Evolutionary conservation across 2,329 filamentous ascomycete genomes (phyloP).

Genomic region (Hypocreales sp.): DNA sequence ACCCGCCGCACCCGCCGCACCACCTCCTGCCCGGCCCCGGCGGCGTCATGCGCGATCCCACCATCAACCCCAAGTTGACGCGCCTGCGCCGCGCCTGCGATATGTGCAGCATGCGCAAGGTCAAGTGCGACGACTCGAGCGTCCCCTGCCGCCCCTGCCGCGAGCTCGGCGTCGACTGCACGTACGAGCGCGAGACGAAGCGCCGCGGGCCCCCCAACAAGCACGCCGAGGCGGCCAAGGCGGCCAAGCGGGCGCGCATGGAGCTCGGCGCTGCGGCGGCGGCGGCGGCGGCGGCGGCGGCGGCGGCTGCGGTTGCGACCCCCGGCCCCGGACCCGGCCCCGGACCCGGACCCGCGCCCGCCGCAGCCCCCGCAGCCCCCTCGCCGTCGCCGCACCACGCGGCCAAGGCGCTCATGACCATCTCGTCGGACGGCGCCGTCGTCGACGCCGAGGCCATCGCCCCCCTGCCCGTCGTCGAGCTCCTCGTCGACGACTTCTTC

Average conservation of each 20-base stretch:
- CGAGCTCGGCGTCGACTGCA: constrained; percentile 42
- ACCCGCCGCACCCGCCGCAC: constrained; percentile 1
- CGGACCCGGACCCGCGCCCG: too few relatives aligned
- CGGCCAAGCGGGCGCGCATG: constrained; percentile 30
- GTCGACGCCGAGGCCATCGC: constrained; percentile 55
- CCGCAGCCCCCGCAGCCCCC: constrained; percentile 3
- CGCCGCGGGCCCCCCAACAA: constrained; percentile 44
- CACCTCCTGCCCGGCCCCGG: constrained; percentile 4
- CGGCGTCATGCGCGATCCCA: constrained; percentile 20
- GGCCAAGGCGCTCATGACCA: constrained; percentile 32
- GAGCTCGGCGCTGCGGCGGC: constrained; percentile 12
- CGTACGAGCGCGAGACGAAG: constrained; percentile 40
- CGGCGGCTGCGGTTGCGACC: too few relatives aligned
- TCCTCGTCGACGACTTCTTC: constrained; percentile 69
- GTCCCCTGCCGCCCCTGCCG: constrained; percentile 41
- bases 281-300: constrained; percentile 5
- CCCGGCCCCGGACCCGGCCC: too few relatives aligned
- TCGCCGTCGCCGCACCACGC: constrained; percentile 29
- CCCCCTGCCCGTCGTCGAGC: constrained; percentile 49
- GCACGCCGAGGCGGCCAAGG: constrained; percentile 38
- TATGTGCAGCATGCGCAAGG: constrained; percentile 46
- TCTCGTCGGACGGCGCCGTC: constrained; percentile 18
- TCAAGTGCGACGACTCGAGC: constrained; percentile 42
- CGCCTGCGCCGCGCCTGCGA: constrained; percentile 43
- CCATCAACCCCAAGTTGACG: constrained; percentile 34